Evolutionary conservation across 208 protist species (phyloP).

Genomic region (Wallacemonas sp.): DNA sequence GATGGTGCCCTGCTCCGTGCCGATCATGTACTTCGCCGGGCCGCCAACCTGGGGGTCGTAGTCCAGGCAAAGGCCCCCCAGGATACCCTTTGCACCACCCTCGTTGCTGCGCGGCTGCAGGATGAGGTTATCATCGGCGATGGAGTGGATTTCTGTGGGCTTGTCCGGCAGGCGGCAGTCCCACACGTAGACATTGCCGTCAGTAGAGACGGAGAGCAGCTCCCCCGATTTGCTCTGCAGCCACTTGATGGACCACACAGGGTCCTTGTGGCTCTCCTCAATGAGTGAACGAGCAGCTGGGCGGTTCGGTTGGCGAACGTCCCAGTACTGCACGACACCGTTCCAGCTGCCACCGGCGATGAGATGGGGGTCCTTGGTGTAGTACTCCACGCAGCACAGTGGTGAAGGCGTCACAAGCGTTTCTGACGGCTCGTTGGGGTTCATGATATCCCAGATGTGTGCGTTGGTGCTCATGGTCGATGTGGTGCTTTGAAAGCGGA

Average conservation of each 20-base stretch:
- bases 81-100: slow-evolving; percentile 77
- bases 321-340: slow-evolving; percentile 96
- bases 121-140: slow-evolving; percentile 78
- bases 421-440: slow-evolving; percentile 94
- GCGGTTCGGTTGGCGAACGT: slow-evolving; percentile 91
- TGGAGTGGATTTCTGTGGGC: slow-evolving; percentile 84
- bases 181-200: slow-evolving; percentile 95
- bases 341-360: slow-evolving; percentile 97
- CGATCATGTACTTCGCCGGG: slow-evolving; percentile 97
- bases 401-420: slow-evolving; percentile 93
- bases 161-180: slow-evolving; percentile 94
- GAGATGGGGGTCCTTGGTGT: slow-evolving; percentile 94
- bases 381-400: slow-evolving; percentile 95
- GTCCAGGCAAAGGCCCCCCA: slow-evolving; percentile 93
- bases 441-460: slow-evolving; percentile 97
- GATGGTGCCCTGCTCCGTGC: slow-evolving; percentile 95
- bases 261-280: slow-evolving; percentile 96
- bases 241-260: slow-evolving; percentile 96
- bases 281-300: slow-evolving; percentile 88
- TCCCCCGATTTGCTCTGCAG: slow-evolving; percentile 96
- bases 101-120: slow-evolving; percentile 92
- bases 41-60: slow-evolving; percentile 94
- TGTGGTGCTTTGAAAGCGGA: slow-evolving; percentile 94
- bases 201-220: slow-evolving; percentile 93
- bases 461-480: slow-evolving; percentile 92